Base-by-base conservation (phyloP, 164 flowering plant species). In the Umbellularia californica region DNA sequence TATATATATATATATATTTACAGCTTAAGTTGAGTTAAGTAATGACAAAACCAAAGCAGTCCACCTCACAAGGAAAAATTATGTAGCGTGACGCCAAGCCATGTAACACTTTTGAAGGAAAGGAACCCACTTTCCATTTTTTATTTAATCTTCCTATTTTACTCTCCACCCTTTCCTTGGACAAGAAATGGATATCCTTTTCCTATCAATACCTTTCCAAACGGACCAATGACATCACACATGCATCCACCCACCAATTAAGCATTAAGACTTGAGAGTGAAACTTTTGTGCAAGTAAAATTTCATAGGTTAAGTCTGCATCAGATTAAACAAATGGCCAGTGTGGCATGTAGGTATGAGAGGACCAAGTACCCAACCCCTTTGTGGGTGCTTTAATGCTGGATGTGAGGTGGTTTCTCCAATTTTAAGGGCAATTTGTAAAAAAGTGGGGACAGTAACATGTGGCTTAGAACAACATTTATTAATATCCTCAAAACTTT, bases 41-140 rank as follows among this genome's bases (percentile, higher is more conserved):
- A 28, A 5, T 33, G 47, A 28, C 47, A 67, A 67, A 30, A 67
- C 50, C n/a, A 67, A 67, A 41, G 69, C 23, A 25, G 70, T 65
- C 50, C 33, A 51, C 63, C 20, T 47, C 41, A 15, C 13, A n/a
- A 50, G 33, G 3, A 51, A 66, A 10, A 51, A 66, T 50, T 28
- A 65, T 27, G 19, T 24, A 66, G 64, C 76, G 70, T 73, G 47
- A 73, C 70, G 70, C 70, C 70, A 73, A 73, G 63, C 70, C 5
- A 55, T 25, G 64, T 73, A 15, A 3, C 69, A 27, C 70, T 73
- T 73, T 65, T 66, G 47, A 66, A 50, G 70, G 70, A 65, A 73
- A 73, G 14, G 50, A 50, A 50, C 70, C 28, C 22, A 19, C 73
- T 27, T 68, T 33, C 66, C 52, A 15, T 30, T 4, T 30, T 4